phyloP scores from a whole-genome alignment of 2,329 filamentous ascomycete species.

The Penicillium sp. region DNA sequence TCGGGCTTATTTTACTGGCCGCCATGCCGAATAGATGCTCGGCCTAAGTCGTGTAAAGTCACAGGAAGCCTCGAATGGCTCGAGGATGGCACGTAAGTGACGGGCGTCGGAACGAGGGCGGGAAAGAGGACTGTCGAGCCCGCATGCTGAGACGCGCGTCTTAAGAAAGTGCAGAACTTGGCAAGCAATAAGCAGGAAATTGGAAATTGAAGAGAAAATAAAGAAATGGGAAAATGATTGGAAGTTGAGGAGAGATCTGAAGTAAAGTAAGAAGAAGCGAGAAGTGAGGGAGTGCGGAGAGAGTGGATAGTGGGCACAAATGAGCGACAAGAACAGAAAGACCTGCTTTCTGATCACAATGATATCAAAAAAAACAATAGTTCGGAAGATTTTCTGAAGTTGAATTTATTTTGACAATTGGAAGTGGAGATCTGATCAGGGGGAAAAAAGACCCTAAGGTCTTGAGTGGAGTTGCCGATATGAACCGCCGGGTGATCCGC shows the following conservation, averaged over 20 bases:
- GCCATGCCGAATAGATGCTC: slow-evolving; percentile 29
- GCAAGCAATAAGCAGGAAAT: background rate
- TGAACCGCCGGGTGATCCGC: slow-evolving; percentile 7
- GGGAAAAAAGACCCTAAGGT: background rate
- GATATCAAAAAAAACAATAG: background rate
- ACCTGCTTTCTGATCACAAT: slow-evolving; percentile 10
- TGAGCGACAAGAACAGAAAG: slow-evolving; percentile 6
- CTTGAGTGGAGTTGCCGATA: slow-evolving; percentile 1
- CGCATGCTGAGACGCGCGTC: slow-evolving; percentile 37
- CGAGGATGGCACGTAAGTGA: slow-evolving; percentile 23
- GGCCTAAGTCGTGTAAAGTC: slow-evolving; percentile 18
- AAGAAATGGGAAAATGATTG: background rate
- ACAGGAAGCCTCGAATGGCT: slow-evolving; percentile 13
- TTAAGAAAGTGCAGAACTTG: slow-evolving; percentile 13
- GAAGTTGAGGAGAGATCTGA: background rate
- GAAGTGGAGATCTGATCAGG: slow-evolving; percentile 11
- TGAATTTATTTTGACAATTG: slow-evolving; percentile 4
- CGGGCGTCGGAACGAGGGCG: slow-evolving; percentile 29
- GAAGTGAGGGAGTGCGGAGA: slow-evolving; percentile 4
- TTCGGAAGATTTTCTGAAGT: slow-evolving; percentile 12
- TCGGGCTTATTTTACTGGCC: slow-evolving; percentile 29
- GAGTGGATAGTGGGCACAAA: slow-evolving; percentile 5
- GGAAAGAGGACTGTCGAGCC: slow-evolving; percentile 31
- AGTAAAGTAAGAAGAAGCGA: background rate
- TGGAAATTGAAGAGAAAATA: background rate